These are phyloP conservation scores for Coemansia sp. DNA, from an alignment of 371 early-diverging fungal genomes.

Conservation along the genomic window DNA sequence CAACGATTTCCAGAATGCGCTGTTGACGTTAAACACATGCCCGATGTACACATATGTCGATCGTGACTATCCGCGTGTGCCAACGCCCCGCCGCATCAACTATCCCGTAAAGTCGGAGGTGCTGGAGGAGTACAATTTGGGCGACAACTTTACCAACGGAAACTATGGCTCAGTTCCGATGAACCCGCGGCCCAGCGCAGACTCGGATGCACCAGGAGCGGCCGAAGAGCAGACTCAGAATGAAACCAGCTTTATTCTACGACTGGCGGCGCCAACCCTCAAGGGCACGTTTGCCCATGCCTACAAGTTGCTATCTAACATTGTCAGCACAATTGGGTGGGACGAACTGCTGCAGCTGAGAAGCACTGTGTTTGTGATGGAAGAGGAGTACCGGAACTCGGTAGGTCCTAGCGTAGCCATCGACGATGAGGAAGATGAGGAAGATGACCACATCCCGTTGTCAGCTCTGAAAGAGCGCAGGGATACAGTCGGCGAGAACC, in stretches of 20 bases:
- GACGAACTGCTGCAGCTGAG: slow-evolving; percentile 86
- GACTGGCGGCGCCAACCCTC: slow-evolving; percentile 84
- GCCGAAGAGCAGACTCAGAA: slow-evolving; percentile 47
- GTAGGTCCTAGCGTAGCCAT: slow-evolving; percentile 22
- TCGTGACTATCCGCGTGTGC: slow-evolving; percentile 88
- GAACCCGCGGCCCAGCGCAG: slow-evolving; percentile 25
- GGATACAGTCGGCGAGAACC: not conserved
- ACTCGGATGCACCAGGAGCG: slow-evolving; percentile 38
- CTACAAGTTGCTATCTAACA: slow-evolving; percentile 74
- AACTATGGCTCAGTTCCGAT: slow-evolving; percentile 30
- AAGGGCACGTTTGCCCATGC: slow-evolving; percentile 91
- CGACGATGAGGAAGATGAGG: slow-evolving; percentile 42
- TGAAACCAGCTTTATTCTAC: slow-evolving; percentile 57
- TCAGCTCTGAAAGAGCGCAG: slow-evolving; percentile 23
- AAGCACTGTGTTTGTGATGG: slow-evolving; percentile 94
- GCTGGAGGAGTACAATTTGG: slow-evolving; percentile 38
- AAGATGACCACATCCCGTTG: slow-evolving; percentile 40
- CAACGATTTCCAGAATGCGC: slow-evolving; percentile 84
- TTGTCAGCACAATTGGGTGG: slow-evolving; percentile 89
- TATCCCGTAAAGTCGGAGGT: slow-evolving; percentile 48
- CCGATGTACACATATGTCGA: slow-evolving; percentile 96
- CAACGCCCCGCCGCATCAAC: slow-evolving; percentile 53
- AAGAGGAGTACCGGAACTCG: slow-evolving; percentile 88
- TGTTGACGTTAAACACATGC: slow-evolving; percentile 92
- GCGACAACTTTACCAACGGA: slow-evolving; percentile 29